Conservation (phyloP, 345 rosid species). For the Salix dunnii region DNA sequence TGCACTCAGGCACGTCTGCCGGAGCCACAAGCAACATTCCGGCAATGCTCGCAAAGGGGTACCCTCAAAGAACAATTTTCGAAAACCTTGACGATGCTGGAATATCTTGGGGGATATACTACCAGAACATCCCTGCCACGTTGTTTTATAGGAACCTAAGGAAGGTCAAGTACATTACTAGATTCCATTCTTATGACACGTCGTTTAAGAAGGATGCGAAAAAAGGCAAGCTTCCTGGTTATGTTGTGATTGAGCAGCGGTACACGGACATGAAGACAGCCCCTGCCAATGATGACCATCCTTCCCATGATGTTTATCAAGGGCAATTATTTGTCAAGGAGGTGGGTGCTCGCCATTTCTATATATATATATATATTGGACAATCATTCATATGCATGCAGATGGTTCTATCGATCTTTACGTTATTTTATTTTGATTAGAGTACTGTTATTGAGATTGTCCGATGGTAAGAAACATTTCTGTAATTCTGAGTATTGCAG, state of each 20-base stretch:
- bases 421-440: no score
- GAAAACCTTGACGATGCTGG: slow-evolving; percentile 55
- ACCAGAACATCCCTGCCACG: slow-evolving; percentile 80
- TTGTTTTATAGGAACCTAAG: slow-evolving; percentile 65
- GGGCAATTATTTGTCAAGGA: slow-evolving; percentile 85
- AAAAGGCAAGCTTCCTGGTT: slow-evolving; percentile 62
- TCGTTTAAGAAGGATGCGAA: slow-evolving; percentile 51
- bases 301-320: slow-evolving; percentile 84
- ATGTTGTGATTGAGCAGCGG: slow-evolving; percentile 81
- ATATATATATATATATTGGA: no score
- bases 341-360: slow-evolving; percentile 33
- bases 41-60: slow-evolving; percentile 51
- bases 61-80: slow-evolving; percentile 78
- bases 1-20: slow-evolving; percentile 69
- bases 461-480: neutral
- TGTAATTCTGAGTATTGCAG: neutral
- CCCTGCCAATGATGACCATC: slow-evolving; percentile 85
- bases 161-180: slow-evolving; percentile 54
- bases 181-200: slow-evolving; percentile 48
- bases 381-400: neutral
- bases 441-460: neutral
- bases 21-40: slow-evolving; percentile 89
- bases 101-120: slow-evolving; percentile 71
- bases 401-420: neutral
- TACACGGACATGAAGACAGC: slow-evolving; percentile 48